A percentile compares a stretch with the other conserved stretches of the same genome.
Evolutionary conservation across 2,329 filamentous ascomycete species (phyloP).

Genomic region (Penicillium nordicum): DNA sequence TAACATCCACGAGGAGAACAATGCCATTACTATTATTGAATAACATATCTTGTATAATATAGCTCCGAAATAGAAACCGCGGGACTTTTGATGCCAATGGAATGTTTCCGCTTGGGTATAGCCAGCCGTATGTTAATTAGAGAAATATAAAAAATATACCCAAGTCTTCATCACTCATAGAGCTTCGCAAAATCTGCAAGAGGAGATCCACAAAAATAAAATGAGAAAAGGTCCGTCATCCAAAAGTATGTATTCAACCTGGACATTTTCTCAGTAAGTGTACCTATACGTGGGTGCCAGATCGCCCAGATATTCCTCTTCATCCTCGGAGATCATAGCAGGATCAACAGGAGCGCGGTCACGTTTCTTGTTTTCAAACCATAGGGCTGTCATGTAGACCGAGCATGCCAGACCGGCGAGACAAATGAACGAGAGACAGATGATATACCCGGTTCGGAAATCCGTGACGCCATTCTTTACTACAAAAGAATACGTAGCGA

Average conservation of each 20-base stretch:
- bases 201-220: background rate
- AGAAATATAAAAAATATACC: background rate
- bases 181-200: background rate
- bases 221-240: background rate
- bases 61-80: background rate
- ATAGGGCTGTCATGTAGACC: conserved; percentile 36
- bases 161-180: background rate
- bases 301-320: conserved; percentile 40
- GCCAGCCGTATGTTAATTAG: background rate
- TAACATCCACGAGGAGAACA: background rate
- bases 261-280: conserved; percentile 24
- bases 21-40: background rate
- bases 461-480: conserved; percentile 59
- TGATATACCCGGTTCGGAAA: conserved; percentile 71
- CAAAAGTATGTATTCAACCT: background rate
- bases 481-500: conserved; percentile 69
- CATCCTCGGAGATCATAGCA: conserved; percentile 27
- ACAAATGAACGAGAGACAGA: conserved; percentile 70
- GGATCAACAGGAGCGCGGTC: conserved; percentile 30
- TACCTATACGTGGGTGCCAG: conserved; percentile 44
- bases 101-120: background rate
- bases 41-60: background rate
- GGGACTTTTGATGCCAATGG: background rate
- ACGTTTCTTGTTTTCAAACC: conserved; percentile 42
- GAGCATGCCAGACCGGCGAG: conserved; percentile 57